Evolutionary conservation across 805 yeast genomes (phyloP).

Genomic region (Wickerhamomyces mucosus): DNA sequence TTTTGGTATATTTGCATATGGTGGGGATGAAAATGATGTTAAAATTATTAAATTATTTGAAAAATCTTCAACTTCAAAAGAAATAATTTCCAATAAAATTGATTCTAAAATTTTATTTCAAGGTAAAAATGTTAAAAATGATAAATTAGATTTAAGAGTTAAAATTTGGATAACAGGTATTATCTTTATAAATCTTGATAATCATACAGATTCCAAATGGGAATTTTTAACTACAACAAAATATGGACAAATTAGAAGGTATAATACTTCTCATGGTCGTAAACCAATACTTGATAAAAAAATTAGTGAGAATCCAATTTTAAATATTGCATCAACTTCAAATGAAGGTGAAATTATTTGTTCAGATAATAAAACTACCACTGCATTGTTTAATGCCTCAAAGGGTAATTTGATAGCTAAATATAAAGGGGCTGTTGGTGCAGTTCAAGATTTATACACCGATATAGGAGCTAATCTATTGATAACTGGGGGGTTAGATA

Average conservation of each 20-base stretch:
- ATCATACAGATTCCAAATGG: constrained; percentile 29
- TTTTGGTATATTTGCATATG: constrained; percentile 56
- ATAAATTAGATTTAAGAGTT: constrained; percentile 66
- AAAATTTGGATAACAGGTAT: constrained; percentile 73
- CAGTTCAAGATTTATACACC: constrained; percentile 32
- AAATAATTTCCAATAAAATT: neutral
- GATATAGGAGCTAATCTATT: constrained; percentile 33
- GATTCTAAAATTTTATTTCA: constrained; percentile 38
- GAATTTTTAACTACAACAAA: constrained; percentile 58
- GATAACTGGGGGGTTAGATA: constrained; percentile 78
- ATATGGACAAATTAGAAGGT: constrained; percentile 66
- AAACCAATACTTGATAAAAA: constrained; percentile 56
- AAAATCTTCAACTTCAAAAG: constrained; percentile 11
- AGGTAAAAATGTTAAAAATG: constrained; percentile 79
- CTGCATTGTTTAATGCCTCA: constrained; percentile 44
- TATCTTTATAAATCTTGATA: constrained; percentile 29
- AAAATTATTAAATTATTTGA: constrained; percentile 34
- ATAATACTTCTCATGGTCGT: constrained; percentile 58
- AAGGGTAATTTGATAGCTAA: constrained; percentile 55
- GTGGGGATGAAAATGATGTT: constrained; percentile 79
- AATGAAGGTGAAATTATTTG: constrained; percentile 40
- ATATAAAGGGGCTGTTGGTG: constrained; percentile 70
- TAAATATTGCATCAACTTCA: constrained; percentile 22
- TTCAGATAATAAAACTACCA: constrained; percentile 61
- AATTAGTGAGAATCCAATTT: constrained; percentile 44